Conservation (phyloP, 768 basidiomycete species). For the Coprinopsis marcescibilis region DNA sequence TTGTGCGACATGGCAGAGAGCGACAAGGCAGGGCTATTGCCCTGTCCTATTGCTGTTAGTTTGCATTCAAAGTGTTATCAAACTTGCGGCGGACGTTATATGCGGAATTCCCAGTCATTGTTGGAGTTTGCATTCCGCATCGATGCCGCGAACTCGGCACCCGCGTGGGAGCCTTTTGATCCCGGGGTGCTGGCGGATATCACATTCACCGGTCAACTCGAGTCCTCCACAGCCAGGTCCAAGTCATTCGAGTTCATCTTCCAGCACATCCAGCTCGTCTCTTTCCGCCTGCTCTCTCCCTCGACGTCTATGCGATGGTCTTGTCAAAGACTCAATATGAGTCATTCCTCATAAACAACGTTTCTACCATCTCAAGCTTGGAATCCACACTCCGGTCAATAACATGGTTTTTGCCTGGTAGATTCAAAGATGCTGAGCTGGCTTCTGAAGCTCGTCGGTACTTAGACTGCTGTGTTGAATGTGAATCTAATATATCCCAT, state of each 20-base stretch:
- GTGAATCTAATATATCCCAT: slow-evolving; percentile 14
- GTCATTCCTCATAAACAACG: slow-evolving; percentile 76
- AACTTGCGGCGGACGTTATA: no score
- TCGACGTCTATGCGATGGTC: slow-evolving; percentile 39
- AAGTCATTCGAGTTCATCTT: background rate
- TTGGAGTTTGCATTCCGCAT: no score
- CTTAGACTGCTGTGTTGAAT: slow-evolving; percentile 11
- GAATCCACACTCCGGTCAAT: slow-evolving; percentile 86
- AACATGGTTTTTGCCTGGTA: slow-evolving; percentile 93
- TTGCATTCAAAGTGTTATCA: background rate
- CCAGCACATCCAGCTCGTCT: background rate
- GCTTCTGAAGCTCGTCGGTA: slow-evolving; percentile 90
- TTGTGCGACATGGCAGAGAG: slow-evolving; percentile 20
- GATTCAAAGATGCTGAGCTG: slow-evolving; percentile 96
- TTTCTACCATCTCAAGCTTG: slow-evolving; percentile 77
- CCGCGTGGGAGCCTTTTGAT: no score
- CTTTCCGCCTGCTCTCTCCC: slow-evolving; percentile 10
- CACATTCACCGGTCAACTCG: no score
- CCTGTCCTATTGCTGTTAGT: background rate
- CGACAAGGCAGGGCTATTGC: background rate
- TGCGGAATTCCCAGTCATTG: no score
- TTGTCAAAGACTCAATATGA: slow-evolving; percentile 71
- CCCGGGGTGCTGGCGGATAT: no score
- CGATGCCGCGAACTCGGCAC: no score
- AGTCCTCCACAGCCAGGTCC: no score